phyloP scores from a whole-genome alignment of 2,329 filamentous ascomycete species.

The Immersiporthe knoxdaviesiana region DNA sequence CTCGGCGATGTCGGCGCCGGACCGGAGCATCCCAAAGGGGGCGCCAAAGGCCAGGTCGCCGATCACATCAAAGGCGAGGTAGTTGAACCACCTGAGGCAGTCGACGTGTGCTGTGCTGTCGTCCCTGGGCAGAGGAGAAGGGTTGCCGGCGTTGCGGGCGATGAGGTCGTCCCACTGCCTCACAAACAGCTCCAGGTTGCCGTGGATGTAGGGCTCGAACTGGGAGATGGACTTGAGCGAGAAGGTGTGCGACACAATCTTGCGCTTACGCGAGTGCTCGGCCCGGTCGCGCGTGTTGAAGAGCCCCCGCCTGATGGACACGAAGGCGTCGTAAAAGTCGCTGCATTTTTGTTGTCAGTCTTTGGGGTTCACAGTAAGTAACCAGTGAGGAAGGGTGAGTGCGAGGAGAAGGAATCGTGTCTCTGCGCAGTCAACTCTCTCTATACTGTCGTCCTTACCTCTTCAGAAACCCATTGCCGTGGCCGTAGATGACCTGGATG shows the following conservation, averaged over 20 bases:
- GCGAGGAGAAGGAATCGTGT: too few species aligned
- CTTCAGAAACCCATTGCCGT: constrained; percentile 76
- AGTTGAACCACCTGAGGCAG: constrained; percentile 80
- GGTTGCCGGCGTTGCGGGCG: constrained; percentile 44
- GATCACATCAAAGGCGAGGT: constrained; percentile 58
- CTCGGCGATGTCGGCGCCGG: constrained; percentile 77
- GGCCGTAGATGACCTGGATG: constrained; percentile 77
- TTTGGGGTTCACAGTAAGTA: not conserved
- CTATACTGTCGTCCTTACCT: constrained; percentile 44
- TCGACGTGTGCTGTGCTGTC: constrained; percentile 66
- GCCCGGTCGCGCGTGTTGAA: constrained; percentile 86
- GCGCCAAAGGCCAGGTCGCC: constrained; percentile 70
- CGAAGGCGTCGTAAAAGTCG: constrained; percentile 90
- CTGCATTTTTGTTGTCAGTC: constrained; percentile 44
- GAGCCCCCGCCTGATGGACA: constrained; percentile 80
- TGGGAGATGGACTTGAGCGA: constrained; percentile 78
- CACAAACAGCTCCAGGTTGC: constrained; percentile 75
- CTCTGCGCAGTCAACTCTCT: too few species aligned
- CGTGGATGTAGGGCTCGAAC: constrained; percentile 87
- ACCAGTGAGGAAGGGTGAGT: too few species aligned
- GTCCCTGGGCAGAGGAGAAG: constrained; percentile 9
- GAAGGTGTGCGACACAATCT: constrained; percentile 87
- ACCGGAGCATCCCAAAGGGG: constrained; percentile 81
- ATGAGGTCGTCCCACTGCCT: constrained; percentile 71
- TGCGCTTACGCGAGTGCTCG: constrained; percentile 87